Conservation (phyloP, 2,329 filamentous ascomycete species). For the Sclerotinia nivalis region DNA sequence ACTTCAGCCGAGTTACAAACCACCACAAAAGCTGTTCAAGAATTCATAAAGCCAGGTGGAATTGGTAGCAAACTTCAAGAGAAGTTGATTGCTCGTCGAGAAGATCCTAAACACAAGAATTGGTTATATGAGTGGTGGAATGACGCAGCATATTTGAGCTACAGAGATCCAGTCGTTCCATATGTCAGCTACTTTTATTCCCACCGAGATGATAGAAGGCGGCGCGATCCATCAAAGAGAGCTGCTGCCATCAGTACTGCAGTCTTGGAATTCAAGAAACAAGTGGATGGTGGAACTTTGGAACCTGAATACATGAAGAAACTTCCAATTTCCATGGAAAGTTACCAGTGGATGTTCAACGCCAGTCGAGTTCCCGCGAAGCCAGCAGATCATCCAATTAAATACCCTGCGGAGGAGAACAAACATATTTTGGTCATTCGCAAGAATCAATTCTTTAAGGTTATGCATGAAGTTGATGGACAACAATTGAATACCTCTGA, state of each 20-base stretch:
- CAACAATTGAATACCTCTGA: conserved; percentile 85
- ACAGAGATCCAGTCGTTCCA: conserved; percentile 93
- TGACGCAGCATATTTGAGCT: conserved; percentile 84
- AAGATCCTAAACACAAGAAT: conserved; percentile 81
- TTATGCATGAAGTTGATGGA: conserved; percentile 77
- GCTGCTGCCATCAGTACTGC: conserved; percentile 87
- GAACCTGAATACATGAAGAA: conserved; percentile 99
- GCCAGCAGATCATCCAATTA: conserved; percentile 78
- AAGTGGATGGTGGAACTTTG: conserved; percentile 77
- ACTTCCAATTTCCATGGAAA: conserved; percentile 96
- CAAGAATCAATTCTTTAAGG: conserved; percentile 98
- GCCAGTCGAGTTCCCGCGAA: conserved; percentile 80
- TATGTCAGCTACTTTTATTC: conserved; percentile 99
- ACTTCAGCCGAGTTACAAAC: conserved; percentile 66
- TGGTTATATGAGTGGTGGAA: conserved; percentile 99
- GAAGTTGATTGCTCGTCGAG: conserved; percentile 75
- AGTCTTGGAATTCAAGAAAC: conserved; percentile 88
- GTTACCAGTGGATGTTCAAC: conserved; percentile 99
- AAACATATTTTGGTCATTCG: conserved; percentile 87
- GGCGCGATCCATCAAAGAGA: conserved; percentile 86
- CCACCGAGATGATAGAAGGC: conserved; percentile 86
- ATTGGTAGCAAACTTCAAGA: conserved; percentile 83
- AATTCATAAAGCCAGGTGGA: conserved; percentile 86
- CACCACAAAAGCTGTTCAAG: conserved; percentile 80
- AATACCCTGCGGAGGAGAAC: conserved; percentile 73